A percentile compares a stretch with the other conserved stretches of the same genome.
These are phyloP conservation scores for Ganoderma lucidum DNA, from an alignment of 1,284 basidiomycete species.

Conservation along the genomic window DNA sequence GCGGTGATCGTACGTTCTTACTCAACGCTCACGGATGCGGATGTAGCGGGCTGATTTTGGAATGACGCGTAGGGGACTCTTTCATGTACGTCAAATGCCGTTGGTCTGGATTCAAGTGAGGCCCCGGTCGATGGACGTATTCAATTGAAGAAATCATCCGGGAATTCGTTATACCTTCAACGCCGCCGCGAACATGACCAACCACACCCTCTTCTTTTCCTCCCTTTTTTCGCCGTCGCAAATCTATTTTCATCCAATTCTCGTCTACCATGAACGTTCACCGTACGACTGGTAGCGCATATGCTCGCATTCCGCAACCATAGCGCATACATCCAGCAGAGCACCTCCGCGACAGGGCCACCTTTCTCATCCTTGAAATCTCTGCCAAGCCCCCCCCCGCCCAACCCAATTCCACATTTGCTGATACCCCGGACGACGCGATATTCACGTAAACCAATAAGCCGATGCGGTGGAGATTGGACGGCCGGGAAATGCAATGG, in stretches of 20 bases:
- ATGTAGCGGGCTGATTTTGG: conserved; percentile 3
- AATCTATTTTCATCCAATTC: not conserved
- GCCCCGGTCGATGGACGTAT: not conserved
- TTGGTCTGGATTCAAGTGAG: not conserved
- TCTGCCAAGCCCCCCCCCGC: not conserved
- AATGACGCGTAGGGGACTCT: not conserved
- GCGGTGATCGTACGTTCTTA: conserved; percentile 10
- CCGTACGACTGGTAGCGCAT: not conserved
- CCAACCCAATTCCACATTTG: not conserved
- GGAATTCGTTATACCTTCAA: not conserved
- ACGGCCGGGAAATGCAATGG: not conserved
- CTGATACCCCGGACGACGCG: not conserved
- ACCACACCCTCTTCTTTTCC: not conserved
- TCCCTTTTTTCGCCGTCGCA: not conserved
- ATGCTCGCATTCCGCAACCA: not conserved
- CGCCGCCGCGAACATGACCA: not conserved
- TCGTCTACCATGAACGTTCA: not conserved
- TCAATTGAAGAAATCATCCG: not conserved
- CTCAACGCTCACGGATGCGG: not conserved
- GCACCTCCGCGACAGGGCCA: not conserved
- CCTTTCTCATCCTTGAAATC: not conserved
- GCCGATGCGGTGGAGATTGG: not conserved
- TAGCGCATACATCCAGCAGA: too few relatives aligned
- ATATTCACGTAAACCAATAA: conserved; percentile 8
- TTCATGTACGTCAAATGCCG: conserved; percentile 4